Percentiles rank a stretch among this genome's conserved stretches.
Conservation (phyloP, 345 rosid species). For the Turnera subulata region DNA sequence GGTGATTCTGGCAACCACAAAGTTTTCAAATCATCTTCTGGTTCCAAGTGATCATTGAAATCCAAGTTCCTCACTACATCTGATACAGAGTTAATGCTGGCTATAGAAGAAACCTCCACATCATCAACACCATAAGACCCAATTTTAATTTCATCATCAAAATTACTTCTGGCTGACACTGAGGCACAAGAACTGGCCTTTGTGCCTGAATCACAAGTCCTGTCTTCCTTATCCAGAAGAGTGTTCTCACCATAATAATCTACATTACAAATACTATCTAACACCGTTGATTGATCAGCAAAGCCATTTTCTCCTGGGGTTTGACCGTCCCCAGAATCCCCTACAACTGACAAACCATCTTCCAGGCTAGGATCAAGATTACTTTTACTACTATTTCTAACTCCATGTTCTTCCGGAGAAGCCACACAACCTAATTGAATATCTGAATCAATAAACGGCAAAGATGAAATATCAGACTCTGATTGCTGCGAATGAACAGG, state of each 20-base stretch:
- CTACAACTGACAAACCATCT: conserved; percentile 11
- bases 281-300: not conserved
- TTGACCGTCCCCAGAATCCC: conserved; percentile 9
- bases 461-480: conserved; percentile 12
- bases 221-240: conserved; percentile 7
- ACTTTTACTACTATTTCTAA: conserved; percentile 2
- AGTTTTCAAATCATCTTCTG: conserved; percentile 6
- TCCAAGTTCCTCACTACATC: conserved; percentile 9
- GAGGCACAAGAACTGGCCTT: conserved; percentile 10
- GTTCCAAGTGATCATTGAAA: conserved; percentile 12
- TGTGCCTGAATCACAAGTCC: not conserved
- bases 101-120: conserved; percentile 13
- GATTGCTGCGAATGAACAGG: conserved; percentile 2
- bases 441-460: conserved; percentile 8
- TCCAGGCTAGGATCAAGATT: not conserved
- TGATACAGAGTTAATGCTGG: conserved; percentile 9
- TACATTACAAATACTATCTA: not conserved
- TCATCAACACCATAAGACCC: conserved; percentile 8
- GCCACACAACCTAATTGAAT: conserved; percentile 6
- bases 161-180: not conserved
- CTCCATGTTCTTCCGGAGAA: conserved; percentile 1
- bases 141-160: conserved; percentile 11
- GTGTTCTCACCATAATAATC: not conserved
- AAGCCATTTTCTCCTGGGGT: not conserved
- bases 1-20: conserved; percentile 6